These are phyloP conservation scores for Posidonia oceanica DNA, from an alignment of 116 monocot species.

Conservation along the genomic window DNA sequence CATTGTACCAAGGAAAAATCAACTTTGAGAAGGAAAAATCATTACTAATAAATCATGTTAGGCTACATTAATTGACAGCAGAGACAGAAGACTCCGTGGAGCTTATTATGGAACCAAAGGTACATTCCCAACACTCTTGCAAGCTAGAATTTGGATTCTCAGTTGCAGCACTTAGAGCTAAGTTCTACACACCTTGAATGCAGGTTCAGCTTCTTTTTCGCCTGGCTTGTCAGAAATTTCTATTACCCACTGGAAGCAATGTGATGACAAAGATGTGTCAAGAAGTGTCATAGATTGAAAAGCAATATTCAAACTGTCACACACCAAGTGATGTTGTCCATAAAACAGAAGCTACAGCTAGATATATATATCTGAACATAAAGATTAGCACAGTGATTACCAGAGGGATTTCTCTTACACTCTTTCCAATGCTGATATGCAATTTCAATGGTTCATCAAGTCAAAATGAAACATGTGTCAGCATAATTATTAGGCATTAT, in stretches of 20 bases:
- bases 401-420: slow-evolving; percentile 60
- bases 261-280: neutral
- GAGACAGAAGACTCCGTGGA: neutral
- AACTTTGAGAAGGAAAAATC: neutral
- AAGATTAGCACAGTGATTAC: slow-evolving; percentile 19
- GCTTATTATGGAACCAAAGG: neutral
- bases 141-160: neutral
- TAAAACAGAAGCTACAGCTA: too few relatives aligned
- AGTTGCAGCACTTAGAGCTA: neutral
- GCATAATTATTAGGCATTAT: neutral
- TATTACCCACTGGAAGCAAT: slow-evolving; percentile 60
- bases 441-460: neutral
- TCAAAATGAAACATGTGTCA: neutral
- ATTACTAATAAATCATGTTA: neutral
- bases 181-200: slow-evolving; percentile 53
- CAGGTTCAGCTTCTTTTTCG: slow-evolving; percentile 73
- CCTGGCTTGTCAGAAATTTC: slow-evolving; percentile 96
- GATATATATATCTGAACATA: neutral
- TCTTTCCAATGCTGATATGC: slow-evolving; percentile 74
- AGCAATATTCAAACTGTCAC: too few relatives aligned
- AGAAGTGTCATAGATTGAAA: neutral
- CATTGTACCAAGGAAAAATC: neutral
- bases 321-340: too few relatives aligned
- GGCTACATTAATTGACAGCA: neutral
- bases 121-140: neutral